phyloP scores from a whole-genome alignment of 148 eudicot genomes.

The Rhododendron vialii region DNA sequence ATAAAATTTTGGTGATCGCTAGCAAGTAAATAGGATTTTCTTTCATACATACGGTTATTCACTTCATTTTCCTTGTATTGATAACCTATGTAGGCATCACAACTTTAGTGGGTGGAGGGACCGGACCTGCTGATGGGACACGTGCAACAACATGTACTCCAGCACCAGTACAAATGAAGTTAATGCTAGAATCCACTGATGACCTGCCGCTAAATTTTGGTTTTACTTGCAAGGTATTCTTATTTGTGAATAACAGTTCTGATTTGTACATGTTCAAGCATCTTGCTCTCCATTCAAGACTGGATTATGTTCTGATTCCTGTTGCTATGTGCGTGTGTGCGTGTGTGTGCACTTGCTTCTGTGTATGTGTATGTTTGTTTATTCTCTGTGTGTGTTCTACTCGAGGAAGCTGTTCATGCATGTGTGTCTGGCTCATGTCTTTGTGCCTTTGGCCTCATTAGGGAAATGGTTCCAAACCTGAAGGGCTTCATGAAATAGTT shows the following conservation, averaged over 20 bases:
- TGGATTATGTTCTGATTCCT: not conserved
- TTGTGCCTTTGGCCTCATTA: slow-evolving; percentile 21
- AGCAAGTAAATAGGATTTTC: not conserved
- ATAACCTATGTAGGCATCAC: slow-evolving; percentile 59
- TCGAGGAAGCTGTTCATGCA: not conserved
- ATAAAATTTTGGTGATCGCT: not conserved
- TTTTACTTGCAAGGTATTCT: slow-evolving; percentile 87
- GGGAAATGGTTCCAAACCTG: slow-evolving; percentile 84
- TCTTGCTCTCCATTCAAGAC: not conserved
- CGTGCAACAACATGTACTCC: slow-evolving; percentile 99
- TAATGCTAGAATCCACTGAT: slow-evolving; percentile 90
- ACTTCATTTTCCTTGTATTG: slow-evolving; percentile 1
- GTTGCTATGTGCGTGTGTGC: not conserved
- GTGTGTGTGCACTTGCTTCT: not conserved
- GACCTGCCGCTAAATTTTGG: slow-evolving; percentile 91
- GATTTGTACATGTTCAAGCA: not conserved
- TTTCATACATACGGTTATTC: not conserved
- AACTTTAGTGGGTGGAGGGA: slow-evolving; percentile 96
- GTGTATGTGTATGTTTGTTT: not conserved
- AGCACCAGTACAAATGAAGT: slow-evolving; percentile 68
- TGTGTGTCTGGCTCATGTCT: not conserved
- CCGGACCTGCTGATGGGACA: slow-evolving; percentile 94
- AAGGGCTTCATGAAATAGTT: slow-evolving; percentile 83
- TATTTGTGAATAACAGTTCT: slow-evolving; percentile 2
- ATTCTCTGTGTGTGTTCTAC: not conserved